Base-by-base conservation (phyloP, 192 early-diverging fungal species). In the Backusella macrospora region DNA sequence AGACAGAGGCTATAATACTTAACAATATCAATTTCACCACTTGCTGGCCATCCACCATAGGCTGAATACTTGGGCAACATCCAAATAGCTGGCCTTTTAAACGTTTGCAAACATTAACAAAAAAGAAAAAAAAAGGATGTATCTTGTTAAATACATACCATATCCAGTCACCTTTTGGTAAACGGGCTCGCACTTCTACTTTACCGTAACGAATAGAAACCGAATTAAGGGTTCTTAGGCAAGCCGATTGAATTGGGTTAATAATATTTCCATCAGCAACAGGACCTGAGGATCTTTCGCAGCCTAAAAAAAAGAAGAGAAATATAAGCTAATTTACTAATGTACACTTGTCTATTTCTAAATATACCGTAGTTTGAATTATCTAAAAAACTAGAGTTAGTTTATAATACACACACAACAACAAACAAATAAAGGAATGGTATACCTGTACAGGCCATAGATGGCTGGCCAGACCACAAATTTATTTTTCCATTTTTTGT, bases 41-140 rank as follows among this genome's bases (percentile, higher is more conserved):
- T 86, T 1, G 89, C 86, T n/a, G 90, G 90, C 90, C 86, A 87
- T 14, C 62, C 45, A 47, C 89, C 90, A 65, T 91, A 91, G 7
- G 74, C 64, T 48, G 77, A 80, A 65, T 86, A 47, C 21, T 78
- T 86, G 21, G 90, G 90, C 59, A 91, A 46, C 81, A 91, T 75
- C 90, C 90, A 90, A 23, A 91, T 88, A 1, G 82, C 80, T 59
- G 87, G 70, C 73, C 74, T 64, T 37, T 40, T 47, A 44, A 26
- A 66, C 2, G 47, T 34, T 8, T 14, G 48, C 37, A 48, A 45
- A 48, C 29, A 43, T 15, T 18, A 5, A 15, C 48, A 46, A 47
- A 66, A 37, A 65, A 40, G 37, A 1, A 48, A 15, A 34, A 14
- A 48, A 12, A 0, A 38, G 45, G 4, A 18, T 42, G 15, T 48